phyloP scores from a whole-genome alignment of 148 eudicot genomes.

The Silene latifolia region DNA sequence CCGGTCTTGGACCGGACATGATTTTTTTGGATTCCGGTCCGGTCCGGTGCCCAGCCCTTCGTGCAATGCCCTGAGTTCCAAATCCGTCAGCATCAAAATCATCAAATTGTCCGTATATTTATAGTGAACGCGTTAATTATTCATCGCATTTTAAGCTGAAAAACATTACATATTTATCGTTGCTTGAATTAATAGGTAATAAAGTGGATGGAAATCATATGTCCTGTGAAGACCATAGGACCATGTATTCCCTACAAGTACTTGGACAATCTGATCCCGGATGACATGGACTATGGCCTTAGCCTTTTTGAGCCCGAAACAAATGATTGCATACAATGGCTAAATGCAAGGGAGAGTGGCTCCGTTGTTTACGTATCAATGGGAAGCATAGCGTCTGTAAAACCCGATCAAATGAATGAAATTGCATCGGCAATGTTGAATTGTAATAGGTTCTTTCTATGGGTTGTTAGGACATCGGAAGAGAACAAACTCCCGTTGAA shows the following conservation, averaged over 20 bases:
- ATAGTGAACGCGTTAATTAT: too few species aligned
- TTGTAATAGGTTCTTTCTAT: constrained; percentile 19
- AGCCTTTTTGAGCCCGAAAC: constrained; percentile 23
- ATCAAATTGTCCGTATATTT: too few species aligned
- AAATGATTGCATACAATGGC: constrained; percentile 26
- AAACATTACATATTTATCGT: too few species aligned
- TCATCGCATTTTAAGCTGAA: too few species aligned
- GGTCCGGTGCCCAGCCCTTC: too few species aligned
- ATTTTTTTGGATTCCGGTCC: too few species aligned
- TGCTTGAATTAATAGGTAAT: constrained; percentile 28
- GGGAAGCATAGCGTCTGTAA: constrained; percentile 32
- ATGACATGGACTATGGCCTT: constrained; percentile 29
- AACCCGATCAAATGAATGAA: constrained; percentile 25
- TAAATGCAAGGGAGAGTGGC: constrained; percentile 21
- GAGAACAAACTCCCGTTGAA: constrained; percentile 15
- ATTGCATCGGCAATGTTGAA: constrained; percentile 12
- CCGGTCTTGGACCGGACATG: too few species aligned
- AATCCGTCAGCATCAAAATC: too few species aligned
- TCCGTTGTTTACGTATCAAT: constrained; percentile 31
- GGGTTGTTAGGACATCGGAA: constrained; percentile 31
- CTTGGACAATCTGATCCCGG: constrained; percentile 21
- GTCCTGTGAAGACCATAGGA: constrained; percentile 37
- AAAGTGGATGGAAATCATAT: constrained; percentile 33
- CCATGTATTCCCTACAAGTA: constrained; percentile 25
- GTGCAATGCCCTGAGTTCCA: too few species aligned